These are phyloP conservation scores for Penicillium italicum DNA, from an alignment of 2,329 filamentous ascomycete genomes.

Conservation along the genomic window DNA sequence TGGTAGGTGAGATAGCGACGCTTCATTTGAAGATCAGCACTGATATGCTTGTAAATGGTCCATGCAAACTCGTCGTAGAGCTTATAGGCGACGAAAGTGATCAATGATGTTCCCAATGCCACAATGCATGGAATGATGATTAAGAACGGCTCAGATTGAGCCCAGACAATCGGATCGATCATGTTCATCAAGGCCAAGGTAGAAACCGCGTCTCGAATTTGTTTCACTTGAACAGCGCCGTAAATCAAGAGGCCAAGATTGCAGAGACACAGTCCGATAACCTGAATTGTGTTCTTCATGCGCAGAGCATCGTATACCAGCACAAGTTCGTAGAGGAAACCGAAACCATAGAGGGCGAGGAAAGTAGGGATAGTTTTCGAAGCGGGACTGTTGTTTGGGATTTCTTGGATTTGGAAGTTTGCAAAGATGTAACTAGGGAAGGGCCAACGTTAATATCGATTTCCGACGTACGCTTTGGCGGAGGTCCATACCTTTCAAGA, in stretches of 20 bases:
- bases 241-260: conserved; percentile 91
- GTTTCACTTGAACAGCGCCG: conserved; percentile 85
- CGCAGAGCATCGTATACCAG: conserved; percentile 91
- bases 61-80: conserved; percentile 98
- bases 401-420: conserved; percentile 65
- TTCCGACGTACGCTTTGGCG: not conserved
- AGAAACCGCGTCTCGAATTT: conserved; percentile 72
- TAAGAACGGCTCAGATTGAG: conserved; percentile 67
- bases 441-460: not conserved
- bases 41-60: conserved; percentile 99
- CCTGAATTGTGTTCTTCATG: conserved; percentile 95
- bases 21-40: conserved; percentile 94
- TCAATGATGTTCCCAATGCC: conserved; percentile 66
- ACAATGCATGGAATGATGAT: conserved; percentile 84
- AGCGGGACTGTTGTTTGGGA: conserved; percentile 41
- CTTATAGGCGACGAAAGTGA: conserved; percentile 84
- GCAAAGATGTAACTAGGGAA: conserved; percentile 76
- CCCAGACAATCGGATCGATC: conserved; percentile 61
- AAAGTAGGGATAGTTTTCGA: conserved; percentile 82
- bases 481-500: conserved; percentile 72
- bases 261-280: conserved; percentile 91
- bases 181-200: conserved; percentile 48
- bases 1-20: conserved; percentile 94
- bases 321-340: conserved; percentile 85
- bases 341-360: conserved; percentile 93